Base-by-base conservation (phyloP, 2,329 filamentous ascomycete genomes). In the Neodidymelliopsis sp. region DNA sequence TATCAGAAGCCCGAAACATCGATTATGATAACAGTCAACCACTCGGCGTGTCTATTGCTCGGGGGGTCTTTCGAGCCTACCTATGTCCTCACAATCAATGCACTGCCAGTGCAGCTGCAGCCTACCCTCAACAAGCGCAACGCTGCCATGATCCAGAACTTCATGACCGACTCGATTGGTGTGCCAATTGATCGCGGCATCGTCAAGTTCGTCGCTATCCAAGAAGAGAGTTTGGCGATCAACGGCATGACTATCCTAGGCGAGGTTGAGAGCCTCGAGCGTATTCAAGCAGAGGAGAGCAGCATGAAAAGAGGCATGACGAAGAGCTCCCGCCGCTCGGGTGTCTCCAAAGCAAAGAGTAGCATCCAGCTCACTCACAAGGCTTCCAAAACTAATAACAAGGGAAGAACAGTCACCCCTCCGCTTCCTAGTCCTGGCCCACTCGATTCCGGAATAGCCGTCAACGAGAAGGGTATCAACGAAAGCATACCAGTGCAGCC, bases 61-160 rank as follows among this genome's bases (percentile, higher is more conserved):
- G 88, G 84, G 2, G 88, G 86, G 25, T 86, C 84, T 4, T 88
- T 90, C 56, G 87, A 91, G 39, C 88, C 90, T 3, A 89, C 90
- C 15, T 97, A 96, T 66, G 81, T 86, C 51, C 78, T 96, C 64
- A 87, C 84, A 24, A 82, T 96, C 50, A 86, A 82, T 25, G 86
- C 90, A 0, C 78, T 94, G 8, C 80, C 88, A 1, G 79, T 79
- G 9, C 81, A 90, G 56, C 76, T 94, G 48, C 85, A 87, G 53
- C 84, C 89, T 0, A 82, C 85, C 3, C 90, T 84, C 41, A 96
- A 96, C 75, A 88, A 89, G 69, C 84, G 90, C 54, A 94, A 93
- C 70, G 85, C 90, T 1, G 80, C 81, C n/a, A 74, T 95, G 13
- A 82, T 95, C 3, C 89, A 94, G 66, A 79, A 78, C n/a, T 87